A percentile compares a stretch with the other conserved stretches of the same genome.
Conservation (phyloP, 192 early-diverging fungal species). For the Coemansia sp. region DNA sequence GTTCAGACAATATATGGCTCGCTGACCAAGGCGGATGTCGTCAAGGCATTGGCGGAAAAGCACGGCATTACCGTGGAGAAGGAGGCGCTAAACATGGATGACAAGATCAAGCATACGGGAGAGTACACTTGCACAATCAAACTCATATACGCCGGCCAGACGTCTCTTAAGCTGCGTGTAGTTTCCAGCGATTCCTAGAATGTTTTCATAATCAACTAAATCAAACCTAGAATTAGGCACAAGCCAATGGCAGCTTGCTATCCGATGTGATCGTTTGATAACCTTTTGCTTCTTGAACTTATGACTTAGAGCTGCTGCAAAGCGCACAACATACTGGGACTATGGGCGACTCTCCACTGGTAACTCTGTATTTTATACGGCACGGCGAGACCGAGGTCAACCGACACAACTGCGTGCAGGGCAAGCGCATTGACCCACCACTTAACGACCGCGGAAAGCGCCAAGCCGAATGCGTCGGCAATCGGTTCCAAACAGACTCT, state of each 20-base stretch:
- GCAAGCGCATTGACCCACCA: slow-evolving; percentile 43
- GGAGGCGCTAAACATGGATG: slow-evolving; percentile 42
- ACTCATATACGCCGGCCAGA: slow-evolving; percentile 47
- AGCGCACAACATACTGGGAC: not conserved
- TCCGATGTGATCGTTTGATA: not conserved
- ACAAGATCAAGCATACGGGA: slow-evolving; percentile 51
- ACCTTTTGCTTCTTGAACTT: not conserved
- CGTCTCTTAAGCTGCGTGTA: slow-evolving; percentile 30
- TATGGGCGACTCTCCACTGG: not conserved
- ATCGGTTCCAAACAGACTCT: slow-evolving; percentile 21
- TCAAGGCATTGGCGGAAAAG: slow-evolving; percentile 28
- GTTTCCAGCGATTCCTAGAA: slow-evolving; percentile 5
- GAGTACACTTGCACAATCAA: slow-evolving; percentile 45
- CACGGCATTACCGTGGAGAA: slow-evolving; percentile 40
- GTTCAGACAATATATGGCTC: slow-evolving; percentile 43
- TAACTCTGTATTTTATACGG: slow-evolving; percentile 43
- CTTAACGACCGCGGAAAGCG: slow-evolving; percentile 40
- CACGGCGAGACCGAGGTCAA: slow-evolving; percentile 54
- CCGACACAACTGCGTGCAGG: slow-evolving; percentile 41
- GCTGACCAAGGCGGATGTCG: slow-evolving; percentile 39
- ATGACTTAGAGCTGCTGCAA: not conserved
- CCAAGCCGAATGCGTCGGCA: slow-evolving; percentile 31
- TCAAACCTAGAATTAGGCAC: no score
- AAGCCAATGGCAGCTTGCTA: not conserved
- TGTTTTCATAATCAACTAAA: no score